Conservation (phyloP, 345 rosid genomes). For the Citrus trifoliata region DNA sequence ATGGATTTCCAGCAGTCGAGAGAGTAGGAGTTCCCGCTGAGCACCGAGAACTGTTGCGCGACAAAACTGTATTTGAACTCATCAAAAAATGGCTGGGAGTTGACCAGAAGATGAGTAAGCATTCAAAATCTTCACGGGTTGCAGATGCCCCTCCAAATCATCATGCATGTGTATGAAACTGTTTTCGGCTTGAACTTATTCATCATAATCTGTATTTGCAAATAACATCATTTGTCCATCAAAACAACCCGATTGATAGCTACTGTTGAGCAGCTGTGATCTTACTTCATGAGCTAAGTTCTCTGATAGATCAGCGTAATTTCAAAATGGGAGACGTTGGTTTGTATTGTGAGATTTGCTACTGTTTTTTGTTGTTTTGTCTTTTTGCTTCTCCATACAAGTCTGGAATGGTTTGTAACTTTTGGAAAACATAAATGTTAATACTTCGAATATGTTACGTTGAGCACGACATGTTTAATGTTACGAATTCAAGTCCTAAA, state of each 20-base stretch:
- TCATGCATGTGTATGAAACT: background rate
- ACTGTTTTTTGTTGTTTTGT: no score
- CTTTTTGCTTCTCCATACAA: no score
- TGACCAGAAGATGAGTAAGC: constrained; percentile 35
- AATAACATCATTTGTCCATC: background rate
- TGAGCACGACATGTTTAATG: no score
- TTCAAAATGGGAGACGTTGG: background rate
- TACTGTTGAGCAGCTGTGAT: background rate
- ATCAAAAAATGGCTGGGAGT: constrained; percentile 70
- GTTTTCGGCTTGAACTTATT: background rate
- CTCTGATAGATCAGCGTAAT: background rate
- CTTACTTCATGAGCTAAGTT: background rate
- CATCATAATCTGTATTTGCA: background rate
- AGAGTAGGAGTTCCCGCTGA: constrained; percentile 59
- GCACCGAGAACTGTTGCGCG: constrained; percentile 60
- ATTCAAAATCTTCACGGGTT: constrained; percentile 40
- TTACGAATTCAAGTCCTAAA: no score
- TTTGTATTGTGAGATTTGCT: no score
- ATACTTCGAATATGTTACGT: no score
- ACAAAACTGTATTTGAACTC: constrained; percentile 49
- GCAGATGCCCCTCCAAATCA: constrained; percentile 24
- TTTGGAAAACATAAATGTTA: no score
- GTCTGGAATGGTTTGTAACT: no score
- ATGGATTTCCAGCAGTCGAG: constrained; percentile 56
- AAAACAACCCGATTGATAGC: background rate